These are phyloP conservation scores for Trypanosomatidae sp. DNA, from an alignment of 208 protist genomes.

Conservation along the genomic window DNA sequence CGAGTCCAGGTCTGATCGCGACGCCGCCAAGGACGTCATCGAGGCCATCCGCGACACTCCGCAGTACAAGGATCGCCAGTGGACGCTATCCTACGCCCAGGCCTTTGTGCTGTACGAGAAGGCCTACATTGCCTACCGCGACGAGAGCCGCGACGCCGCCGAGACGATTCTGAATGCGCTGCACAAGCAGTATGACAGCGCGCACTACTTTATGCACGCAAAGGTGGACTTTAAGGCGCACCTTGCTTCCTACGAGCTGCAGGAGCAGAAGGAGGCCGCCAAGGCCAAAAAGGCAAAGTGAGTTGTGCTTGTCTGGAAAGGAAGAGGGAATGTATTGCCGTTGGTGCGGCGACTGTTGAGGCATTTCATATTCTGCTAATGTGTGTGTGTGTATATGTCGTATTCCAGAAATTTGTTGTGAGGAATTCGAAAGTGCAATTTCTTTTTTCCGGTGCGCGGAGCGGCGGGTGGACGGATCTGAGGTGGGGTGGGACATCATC, in stretches of 20 bases:
- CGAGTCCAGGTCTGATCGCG: constrained; percentile 14
- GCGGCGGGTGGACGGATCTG: no score
- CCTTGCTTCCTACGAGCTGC: constrained; percentile 30
- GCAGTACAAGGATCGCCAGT: constrained; percentile 43
- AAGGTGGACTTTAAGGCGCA: constrained; percentile 35
- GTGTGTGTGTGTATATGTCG: no score
- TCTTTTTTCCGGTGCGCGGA: no score
- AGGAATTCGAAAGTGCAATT: no score
- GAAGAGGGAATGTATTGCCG: no score
- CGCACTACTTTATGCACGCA: constrained; percentile 43
- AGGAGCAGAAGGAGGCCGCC: no score
- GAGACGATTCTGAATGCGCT: constrained; percentile 27
- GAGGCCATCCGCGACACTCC: constrained; percentile 29
- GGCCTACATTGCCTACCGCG: constrained; percentile 30
- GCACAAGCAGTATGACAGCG: constrained; percentile 40
- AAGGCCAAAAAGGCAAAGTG: no score
- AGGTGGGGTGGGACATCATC: no score
- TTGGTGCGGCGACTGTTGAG: no score
- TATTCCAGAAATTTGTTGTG: no score
- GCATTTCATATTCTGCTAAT: no score
- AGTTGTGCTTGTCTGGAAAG: no score
- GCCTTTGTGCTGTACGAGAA: constrained; percentile 41
- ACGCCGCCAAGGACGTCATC: constrained; percentile 14
- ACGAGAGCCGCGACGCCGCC: constrained; percentile 17
- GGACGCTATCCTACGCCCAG: constrained; percentile 41